Evolutionary conservation across 768 basidiomycete species (phyloP), one percentile per base, ranked within the genome.

Genomic region (Rhizopogon vinicolor): DNA sequence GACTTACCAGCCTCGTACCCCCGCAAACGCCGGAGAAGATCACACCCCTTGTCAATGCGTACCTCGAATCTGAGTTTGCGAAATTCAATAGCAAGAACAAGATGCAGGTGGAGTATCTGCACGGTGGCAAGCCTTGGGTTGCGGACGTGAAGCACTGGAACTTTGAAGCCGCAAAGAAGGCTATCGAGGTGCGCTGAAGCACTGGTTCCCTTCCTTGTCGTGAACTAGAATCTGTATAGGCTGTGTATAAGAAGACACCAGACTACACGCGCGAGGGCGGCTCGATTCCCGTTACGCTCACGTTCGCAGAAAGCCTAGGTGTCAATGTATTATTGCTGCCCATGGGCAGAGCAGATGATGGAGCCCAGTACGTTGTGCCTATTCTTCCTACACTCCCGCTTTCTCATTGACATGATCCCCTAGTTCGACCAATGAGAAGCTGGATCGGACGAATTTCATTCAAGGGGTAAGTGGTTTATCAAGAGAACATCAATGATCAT

Each of bases 341-440:
- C 1, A 95, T 96, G 87, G 93, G 93, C 2, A 79, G 95, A 49
- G 91, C 91, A 2, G 93, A 98, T 65, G 96, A 98, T 60, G 96
- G 95, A 62, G 91, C 93, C 41, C 92, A 93, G 87, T 92, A 65
- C 60, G 89, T 83, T 1, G 14, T 5, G 19, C 13, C 35, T 37
- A 25, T 29, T 39, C 31, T 33, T 7, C 16, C 31, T 10, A 28
- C 44, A 10, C 28, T 35, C 12, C 25, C 40, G 14, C 48, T 25
- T 45, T 37, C 39, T 49, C 41, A 35, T 37, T 29, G 46, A 3
- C 41, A 5, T 13, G 12, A 12, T 40, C 35, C 53, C 54, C 2
- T 58, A 91, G 91, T 72, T 92, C 90, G 51, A 93, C 90, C 10
- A 95, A 96, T 69, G 96, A 98, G 79, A 98, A 98, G 72, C 76